Evolutionary conservation across 192 early-diverging fungal species (phyloP), one percentile per base, ranked within the genome.

Genomic region (Umbelopsis vinacea): DNA sequence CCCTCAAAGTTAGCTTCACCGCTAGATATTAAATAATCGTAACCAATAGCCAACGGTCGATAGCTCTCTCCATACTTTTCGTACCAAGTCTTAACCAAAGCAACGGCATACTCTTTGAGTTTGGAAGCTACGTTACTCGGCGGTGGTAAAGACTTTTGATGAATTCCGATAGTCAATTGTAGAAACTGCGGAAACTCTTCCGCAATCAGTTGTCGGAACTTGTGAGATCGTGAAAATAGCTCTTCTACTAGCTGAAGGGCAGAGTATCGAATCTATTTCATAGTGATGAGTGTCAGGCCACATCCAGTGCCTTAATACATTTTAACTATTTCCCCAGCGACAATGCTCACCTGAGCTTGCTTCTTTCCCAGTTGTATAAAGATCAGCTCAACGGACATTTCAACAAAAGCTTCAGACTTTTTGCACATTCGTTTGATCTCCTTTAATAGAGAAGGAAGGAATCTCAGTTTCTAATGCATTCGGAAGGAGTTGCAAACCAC

Each of bases 181-280:
- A 90, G 66, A 24, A 89, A 81, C 10, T 78, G 73, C n/a, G 86
- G 85, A 37, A 89, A 83, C 33, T 83, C 80, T 2, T 75, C 74
- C 0, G 83, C 76, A 0, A 89, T 66, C 17, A 90, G 74, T 12
- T 77, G 68, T 40, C 91, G 85, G 73, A 92, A 89, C 33, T 74
- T 75, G 72, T 92, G 89, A 15, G 91, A 92, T 5, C 91, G 85
- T 12, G 72, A 66, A 68, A 92, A 92, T 6, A 92, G 74, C 71
- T 85, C 84, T 53, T 87, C 84, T 10, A 89, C 78, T 3, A 82
- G 69, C 71, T 90, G 89, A 15, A 88, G 67, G 35, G 84, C 78
- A 15, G 88, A 85, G n/a, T 84, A 83, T 7, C 91, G 89, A 35
- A 89, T 84, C 82, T 89, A 57, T 38, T 68, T n/a, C 8, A 45